Base-by-base conservation (phyloP, 1,284 basidiomycete species). In the Blastosporella zonata region DNA sequence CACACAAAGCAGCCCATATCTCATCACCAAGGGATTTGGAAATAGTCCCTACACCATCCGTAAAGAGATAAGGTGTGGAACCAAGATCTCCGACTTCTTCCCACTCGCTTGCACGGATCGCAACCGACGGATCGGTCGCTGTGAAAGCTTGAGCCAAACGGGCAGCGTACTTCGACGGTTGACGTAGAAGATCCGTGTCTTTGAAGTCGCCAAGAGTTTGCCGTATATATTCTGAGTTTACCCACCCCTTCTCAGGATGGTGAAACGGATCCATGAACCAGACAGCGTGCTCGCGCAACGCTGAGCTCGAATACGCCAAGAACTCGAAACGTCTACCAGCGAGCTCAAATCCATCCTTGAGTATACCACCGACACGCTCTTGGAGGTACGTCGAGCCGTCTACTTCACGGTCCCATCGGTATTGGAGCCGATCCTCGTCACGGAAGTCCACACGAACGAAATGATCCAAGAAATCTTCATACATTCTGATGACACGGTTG, bases 141-240 rank as follows among this genome's bases (percentile, higher is more conserved):
- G 87, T 88, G 59, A 92, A 92, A 0, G 88, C 87, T 65, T 91
- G 90, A 6, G 86, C 85, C 56, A 93, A 70, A 25, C 90, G 77
- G 12, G 90, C 90, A 8, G 87, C 89, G 61, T 82, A 90, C 60
- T 86, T 87, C 1, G 88, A 87, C 5, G 89, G 88, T 28, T 70
- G 73, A 40, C 62, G 66, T 37, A 84, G 72, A 17, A 87, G 73
- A 2, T 66, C 62, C 0, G 69, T 70, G 15, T 65, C 66, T 48
- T 62, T 59, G 61, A 91, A 90, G 58, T 86, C 72, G 10, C 88
- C 89, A 13, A 90, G 71, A 13, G 70, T 68, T 20, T 69, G 57
- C 20, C 89, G 74, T 47, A 92, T 88, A 13, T 53, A 66, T 27
- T 77, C 67, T 0, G 83, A 76, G 18, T 72, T 74, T 20, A 89